Evolutionary conservation across 371 early-diverging fungal genomes (phyloP), one percentile per base, ranked within the genome.

Genomic region (Mortierella sp.): DNA sequence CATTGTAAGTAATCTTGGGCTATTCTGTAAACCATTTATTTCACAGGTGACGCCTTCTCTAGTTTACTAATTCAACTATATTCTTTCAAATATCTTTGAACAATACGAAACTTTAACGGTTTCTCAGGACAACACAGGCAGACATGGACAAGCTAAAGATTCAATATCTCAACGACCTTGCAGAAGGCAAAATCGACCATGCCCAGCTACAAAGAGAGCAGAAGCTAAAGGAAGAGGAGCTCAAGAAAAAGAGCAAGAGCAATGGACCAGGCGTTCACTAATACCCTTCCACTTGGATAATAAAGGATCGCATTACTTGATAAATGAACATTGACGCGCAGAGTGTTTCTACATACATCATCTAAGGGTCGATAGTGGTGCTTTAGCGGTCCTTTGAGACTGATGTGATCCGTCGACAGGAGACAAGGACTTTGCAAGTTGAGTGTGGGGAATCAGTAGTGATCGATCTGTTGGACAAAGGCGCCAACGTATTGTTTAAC

Each of bases 61-160:
- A n/a, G 55, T 30, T 55, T 57, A 26, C 30, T 57, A 57, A n/a
- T 54, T 10, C 54, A 35, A 54, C 54, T 54, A 18, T n/a, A 57
- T 28, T 30, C 58, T 11, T 14, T 14, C 32, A 39, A 59, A 59
- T 35, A 8, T 9, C n/a, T 16, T 61, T 43, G 24, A 37, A 20
- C 8, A 32, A 16, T 40, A 9, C 35, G 51, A 40, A 24, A 52
- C 1, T 54, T 69, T 32, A 51, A 37, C 22, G 24, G 57, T 37
- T 30, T 37, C 18, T 20, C 83, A 92, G 88, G 47, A 92, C 90
- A 54, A 86, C 88, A 37, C 88, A 88, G 60, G 87, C 83, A 58
- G 84, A 87, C 78, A 84, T 89, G 75, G 90, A 87, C 76, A 90
- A 89, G 74, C 70, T 90, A n/a, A 88, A 86, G 83, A 67, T 81